Conservation (phyloP, 2,329 filamentous ascomycete species). For the Cercospora sp. region DNA sequence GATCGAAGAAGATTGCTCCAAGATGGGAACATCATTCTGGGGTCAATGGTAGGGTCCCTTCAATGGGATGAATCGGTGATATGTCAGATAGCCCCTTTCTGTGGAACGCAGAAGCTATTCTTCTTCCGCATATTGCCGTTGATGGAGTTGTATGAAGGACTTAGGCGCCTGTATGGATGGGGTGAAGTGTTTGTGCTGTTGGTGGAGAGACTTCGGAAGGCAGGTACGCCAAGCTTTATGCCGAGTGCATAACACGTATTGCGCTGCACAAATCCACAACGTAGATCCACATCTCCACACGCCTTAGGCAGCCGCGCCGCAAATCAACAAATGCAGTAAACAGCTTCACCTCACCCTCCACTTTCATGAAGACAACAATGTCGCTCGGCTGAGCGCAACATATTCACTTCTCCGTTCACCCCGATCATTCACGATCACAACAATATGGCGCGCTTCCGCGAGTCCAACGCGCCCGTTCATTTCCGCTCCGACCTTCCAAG, state of each 20-base stretch:
- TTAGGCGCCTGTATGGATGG: background rate
- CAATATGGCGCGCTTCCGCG: background rate
- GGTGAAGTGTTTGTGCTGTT: background rate
- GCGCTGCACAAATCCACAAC: background rate
- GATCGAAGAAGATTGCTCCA: too few relatives aligned
- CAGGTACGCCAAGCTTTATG: background rate
- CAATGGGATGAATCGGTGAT: too few relatives aligned
- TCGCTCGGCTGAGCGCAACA: background rate
- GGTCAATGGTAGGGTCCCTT: too few relatives aligned
- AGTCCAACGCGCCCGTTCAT: background rate
- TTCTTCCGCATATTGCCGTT: too few relatives aligned
- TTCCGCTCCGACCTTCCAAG: conserved; percentile 2
- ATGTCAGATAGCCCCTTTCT: too few relatives aligned
- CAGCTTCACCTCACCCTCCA: background rate
- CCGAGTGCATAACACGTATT: background rate
- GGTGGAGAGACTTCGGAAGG: background rate
- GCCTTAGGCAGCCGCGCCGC: background rate
- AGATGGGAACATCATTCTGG: too few relatives aligned
- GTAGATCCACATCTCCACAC: background rate
- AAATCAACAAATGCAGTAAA: background rate
- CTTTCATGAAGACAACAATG: background rate
- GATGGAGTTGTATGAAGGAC: too few relatives aligned
- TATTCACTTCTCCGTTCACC: background rate
- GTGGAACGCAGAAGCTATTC: too few relatives aligned
- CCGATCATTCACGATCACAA: background rate